Conservation (phyloP, 495 filamentous ascomycete species). For the Xeromyces bisporus region DNA sequence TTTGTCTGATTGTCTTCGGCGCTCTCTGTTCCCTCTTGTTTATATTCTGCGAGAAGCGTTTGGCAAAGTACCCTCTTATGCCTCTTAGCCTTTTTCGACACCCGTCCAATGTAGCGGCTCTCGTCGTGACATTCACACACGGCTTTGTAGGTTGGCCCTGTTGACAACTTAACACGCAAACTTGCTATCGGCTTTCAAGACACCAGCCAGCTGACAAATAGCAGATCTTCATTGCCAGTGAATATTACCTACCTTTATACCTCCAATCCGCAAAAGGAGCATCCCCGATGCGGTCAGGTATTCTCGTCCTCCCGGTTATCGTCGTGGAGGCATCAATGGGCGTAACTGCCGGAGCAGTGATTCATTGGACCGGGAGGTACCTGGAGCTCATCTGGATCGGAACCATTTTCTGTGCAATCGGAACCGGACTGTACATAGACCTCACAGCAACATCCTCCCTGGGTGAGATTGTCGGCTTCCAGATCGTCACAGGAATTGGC, state of each 20-base stretch:
- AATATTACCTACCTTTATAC: constrained; percentile 43
- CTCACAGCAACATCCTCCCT: constrained; percentile 22
- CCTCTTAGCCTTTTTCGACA: constrained; percentile 49
- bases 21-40: constrained; percentile 44
- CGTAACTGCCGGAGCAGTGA: constrained; percentile 33
- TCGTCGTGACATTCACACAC: constrained; percentile 36
- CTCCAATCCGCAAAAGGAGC: constrained; percentile 36
- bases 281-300: constrained; percentile 34
- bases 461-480: constrained; percentile 32
- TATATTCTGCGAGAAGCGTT: constrained; percentile 46
- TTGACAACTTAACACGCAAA: too few species aligned
- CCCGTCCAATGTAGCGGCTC: constrained; percentile 39
- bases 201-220: neutral
- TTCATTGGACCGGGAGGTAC: constrained; percentile 45
- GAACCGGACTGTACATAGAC: constrained; percentile 36
- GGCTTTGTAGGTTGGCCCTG: constrained; percentile 26
- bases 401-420: constrained; percentile 26
- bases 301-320: constrained; percentile 35
- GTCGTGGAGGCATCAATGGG: constrained; percentile 32
- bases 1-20: constrained; percentile 66
- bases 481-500: constrained; percentile 45
- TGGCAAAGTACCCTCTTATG: constrained; percentile 64
- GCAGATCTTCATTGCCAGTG: constrained; percentile 32
- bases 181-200: neutral
- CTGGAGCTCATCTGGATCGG: constrained; percentile 37